A percentile compares a stretch with the other conserved stretches of the same genome.
Evolutionary conservation across 2,329 filamentous ascomycete genomes (phyloP).

Genomic region (Colletotrichum filicis): DNA sequence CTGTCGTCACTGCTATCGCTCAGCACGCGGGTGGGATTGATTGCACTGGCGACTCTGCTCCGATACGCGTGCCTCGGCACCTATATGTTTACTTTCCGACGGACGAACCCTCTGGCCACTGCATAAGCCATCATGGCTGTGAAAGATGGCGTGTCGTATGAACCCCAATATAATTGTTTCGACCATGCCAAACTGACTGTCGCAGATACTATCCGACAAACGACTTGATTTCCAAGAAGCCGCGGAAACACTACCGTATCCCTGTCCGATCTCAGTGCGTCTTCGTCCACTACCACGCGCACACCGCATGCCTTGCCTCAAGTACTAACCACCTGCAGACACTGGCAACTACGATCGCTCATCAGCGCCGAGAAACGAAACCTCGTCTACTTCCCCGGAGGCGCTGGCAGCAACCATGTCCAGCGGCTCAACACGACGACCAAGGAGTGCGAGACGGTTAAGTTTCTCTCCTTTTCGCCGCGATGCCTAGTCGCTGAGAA

Average conservation of each 20-base stretch:
- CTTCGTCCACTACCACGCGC: constrained; percentile 4
- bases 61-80: constrained; percentile 3
- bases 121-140: constrained; percentile 61
- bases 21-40: not conserved
- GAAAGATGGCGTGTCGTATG: constrained; percentile 44
- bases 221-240: constrained; percentile 67
- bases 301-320: not conserved
- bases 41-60: not conserved
- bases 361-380: constrained; percentile 84
- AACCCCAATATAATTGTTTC: not conserved
- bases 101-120: constrained; percentile 24
- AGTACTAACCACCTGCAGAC: constrained; percentile 58
- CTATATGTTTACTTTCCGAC: constrained; percentile 17
- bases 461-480: constrained; percentile 77
- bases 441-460: constrained; percentile 79
- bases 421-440: constrained; percentile 76
- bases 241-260: constrained; percentile 75
- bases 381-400: constrained; percentile 86
- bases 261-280: constrained; percentile 71
- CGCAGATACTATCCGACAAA: constrained; percentile 74
- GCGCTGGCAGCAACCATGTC: constrained; percentile 71
- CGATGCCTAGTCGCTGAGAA: constrained; percentile 87
- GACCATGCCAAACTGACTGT: not conserved
- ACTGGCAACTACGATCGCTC: constrained; percentile 91
- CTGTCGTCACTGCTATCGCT: not conserved